Conservation (phyloP, 768 basidiomycete genomes). For the Amanita subjunquillea region DNA sequence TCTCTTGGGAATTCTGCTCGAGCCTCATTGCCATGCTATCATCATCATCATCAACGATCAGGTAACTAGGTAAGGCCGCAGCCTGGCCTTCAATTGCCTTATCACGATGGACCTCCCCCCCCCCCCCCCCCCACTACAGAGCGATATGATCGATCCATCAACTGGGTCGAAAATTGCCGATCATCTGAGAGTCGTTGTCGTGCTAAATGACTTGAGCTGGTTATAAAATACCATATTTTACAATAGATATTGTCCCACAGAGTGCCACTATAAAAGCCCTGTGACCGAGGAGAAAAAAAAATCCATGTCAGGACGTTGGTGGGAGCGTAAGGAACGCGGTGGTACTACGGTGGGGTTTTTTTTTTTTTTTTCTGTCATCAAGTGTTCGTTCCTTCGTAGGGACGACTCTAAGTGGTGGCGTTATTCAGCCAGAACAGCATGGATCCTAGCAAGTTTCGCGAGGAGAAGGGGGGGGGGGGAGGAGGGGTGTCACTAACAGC, state of each 20-base stretch:
- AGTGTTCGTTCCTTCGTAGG: too few relatives aligned
- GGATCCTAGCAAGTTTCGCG: too few relatives aligned
- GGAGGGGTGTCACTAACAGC: too few relatives aligned
- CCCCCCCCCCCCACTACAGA: background rate
- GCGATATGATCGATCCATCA: background rate
- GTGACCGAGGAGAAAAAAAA: background rate
- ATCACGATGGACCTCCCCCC: background rate
- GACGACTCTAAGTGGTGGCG: background rate
- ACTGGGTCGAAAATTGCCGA: background rate
- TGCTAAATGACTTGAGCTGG: background rate
- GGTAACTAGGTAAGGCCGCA: background rate
- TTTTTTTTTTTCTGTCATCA: too few relatives aligned
- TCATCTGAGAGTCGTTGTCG: background rate
- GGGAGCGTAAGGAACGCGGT: background rate
- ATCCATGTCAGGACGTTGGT: background rate
- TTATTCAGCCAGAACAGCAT: background rate
- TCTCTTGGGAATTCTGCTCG: too few relatives aligned
- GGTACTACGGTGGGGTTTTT: background rate
- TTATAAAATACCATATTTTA: background rate
- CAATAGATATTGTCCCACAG: background rate
- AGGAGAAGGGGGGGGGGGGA: too few relatives aligned
- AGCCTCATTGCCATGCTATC: too few relatives aligned
- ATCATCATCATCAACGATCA: background rate
- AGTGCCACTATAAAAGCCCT: background rate
- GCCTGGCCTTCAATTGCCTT: background rate